Evolutionary conservation across 2,329 filamentous ascomycete genomes (phyloP).

Genomic region (Mycosphaerella arachidis): DNA sequence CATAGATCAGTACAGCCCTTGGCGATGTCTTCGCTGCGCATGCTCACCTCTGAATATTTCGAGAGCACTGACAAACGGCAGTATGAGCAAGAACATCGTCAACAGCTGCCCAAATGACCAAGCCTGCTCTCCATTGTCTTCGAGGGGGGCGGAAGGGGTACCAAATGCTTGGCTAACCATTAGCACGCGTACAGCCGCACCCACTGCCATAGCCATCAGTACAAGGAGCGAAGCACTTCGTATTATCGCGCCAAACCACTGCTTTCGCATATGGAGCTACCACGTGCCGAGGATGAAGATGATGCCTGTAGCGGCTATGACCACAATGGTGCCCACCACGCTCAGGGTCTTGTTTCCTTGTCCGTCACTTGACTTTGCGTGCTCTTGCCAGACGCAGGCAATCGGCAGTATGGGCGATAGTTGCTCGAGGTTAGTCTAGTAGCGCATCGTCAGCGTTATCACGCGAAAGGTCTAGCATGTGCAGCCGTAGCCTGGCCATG

Average conservation of each 20-base stretch:
- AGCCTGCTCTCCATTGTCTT: conserved; percentile 50
- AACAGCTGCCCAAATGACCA: conserved; percentile 64
- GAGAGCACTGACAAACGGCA: conserved; percentile 56
- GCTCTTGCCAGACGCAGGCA: conserved; percentile 55
- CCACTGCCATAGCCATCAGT: conserved; percentile 52
- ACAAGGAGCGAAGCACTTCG: conserved; percentile 52
- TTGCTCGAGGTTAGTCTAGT: conserved; percentile 45
- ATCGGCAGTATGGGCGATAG: conserved; percentile 55
- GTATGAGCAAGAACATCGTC: conserved; percentile 54
- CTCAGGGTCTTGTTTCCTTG: conserved; percentile 38
- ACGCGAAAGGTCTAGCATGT: too few species aligned
- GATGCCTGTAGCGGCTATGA: conserved; percentile 55
- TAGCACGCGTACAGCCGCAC: conserved; percentile 55
- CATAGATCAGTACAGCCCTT: neutral
- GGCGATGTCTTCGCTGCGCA: neutral
- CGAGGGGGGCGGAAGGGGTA: conserved; percentile 46
- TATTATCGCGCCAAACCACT: conserved; percentile 52
- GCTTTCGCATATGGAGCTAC: conserved; percentile 57
- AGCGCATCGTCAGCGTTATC: neutral
- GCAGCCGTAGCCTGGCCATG: too few species aligned
- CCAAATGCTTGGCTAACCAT: conserved; percentile 59
- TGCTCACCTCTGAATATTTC: conserved; percentile 54
- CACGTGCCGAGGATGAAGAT: conserved; percentile 59
- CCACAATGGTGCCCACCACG: conserved; percentile 57
- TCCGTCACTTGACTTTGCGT: conserved; percentile 30